A percentile compares a stretch with the other conserved stretches of the same genome.
Evolutionary conservation across 2,329 filamentous ascomycete genomes (phyloP).

Genomic region (Parafenestella ontariensis): DNA sequence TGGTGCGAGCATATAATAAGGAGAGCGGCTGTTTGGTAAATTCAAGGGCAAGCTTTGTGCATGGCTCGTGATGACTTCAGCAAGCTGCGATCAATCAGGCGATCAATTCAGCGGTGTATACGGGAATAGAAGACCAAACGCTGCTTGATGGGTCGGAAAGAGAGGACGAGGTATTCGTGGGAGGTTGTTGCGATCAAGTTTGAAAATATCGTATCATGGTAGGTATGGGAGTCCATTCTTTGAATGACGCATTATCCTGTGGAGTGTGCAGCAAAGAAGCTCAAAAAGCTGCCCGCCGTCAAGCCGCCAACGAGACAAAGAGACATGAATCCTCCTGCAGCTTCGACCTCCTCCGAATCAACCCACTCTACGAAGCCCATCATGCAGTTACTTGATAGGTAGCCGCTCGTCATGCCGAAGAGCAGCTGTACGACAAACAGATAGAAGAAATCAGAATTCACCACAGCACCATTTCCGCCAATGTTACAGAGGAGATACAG

Average conservation of each 20-base stretch:
- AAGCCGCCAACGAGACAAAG: constrained; percentile 86
- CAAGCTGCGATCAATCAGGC: no score
- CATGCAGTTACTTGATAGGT: constrained; percentile 87
- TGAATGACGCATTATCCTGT: neutral
- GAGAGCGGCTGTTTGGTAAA: no score
- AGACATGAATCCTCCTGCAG: constrained; percentile 92
- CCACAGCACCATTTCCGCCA: constrained; percentile 68
- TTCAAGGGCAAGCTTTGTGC: neutral
- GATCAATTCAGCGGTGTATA: no score
- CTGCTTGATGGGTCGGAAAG: no score
- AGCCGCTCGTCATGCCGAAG: constrained; percentile 88
- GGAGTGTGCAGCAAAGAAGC: constrained; percentile 70
- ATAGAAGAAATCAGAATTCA: constrained; percentile 88
- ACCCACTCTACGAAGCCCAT: constrained; percentile 87
- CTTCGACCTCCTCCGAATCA: constrained; percentile 81
- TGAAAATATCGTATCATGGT: no score
- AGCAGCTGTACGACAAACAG: constrained; percentile 80
- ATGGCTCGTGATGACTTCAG: neutral
- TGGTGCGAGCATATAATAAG: no score
- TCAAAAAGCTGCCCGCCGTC: constrained; percentile 84
- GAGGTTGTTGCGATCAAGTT: no score
- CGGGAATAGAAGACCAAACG: no score
- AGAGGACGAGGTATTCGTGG: no score
- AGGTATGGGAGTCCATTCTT: no score
- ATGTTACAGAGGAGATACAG: constrained; percentile 92